Base-by-base conservation (phyloP, 345 rosid genomes). In the Citrus medica region DNA sequence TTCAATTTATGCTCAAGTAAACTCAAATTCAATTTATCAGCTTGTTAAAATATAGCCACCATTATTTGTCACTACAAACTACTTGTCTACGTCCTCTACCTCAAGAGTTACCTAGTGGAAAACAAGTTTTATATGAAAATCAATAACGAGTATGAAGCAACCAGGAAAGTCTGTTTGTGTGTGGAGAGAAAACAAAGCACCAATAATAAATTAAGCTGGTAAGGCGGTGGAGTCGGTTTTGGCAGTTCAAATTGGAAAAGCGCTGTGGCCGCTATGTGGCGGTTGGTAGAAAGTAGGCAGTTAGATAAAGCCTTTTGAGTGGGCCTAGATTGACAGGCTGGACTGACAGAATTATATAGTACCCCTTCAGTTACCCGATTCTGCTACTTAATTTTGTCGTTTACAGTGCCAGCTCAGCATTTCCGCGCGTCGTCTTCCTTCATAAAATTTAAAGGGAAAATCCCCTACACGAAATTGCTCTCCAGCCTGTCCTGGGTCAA, bases 401-500 rank as follows among this genome's bases (percentile, higher is more conserved):
- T 83, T 87, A 72, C 25, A 9, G 32, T 14, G 82, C 86, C 87
- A 84, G 69, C 86, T 84, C 89, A 87, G 75, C 90, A 73, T 75
- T 74, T 79, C 84, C 84, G 62, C 78, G 86, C 85, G 87, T 84
- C 86, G 75, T 75, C 84, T 76, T 71, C 78, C 48, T 24, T 27
- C 51, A 1, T 6, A 24, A 17, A 59, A 40, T 48, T 51, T 25
- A 46, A 46, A 46, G 51, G 13, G 51, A 48, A 72, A 79, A 73
- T n/a, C 73, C 27, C 27, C 3, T 51, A n/a, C 62, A 48, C 48
- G 51, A 51, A 79, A 79, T 80, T 88, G 91, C 85, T 73, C 42
- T 84, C 86, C 93, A 90, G 93, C 83, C 91, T 88, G 93, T 81
- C 84, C 83, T 75, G 25, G 67, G 88, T 85, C 89, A 86, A 85